Conservation (phyloP, 164 flowering plant species). For the Tinospora cordifolia region DNA sequence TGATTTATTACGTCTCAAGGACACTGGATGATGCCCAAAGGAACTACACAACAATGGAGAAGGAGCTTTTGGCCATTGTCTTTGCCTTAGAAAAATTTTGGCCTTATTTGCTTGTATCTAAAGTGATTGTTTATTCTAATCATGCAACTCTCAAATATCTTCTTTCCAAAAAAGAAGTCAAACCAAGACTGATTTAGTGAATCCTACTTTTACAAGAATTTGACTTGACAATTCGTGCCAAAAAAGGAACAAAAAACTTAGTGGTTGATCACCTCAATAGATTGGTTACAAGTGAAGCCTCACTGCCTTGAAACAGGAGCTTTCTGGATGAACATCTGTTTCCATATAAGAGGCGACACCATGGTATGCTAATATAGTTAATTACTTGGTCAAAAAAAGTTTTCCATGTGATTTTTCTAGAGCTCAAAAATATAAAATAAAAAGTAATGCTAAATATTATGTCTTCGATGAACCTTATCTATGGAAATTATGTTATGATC, state of each 20-base stretch:
- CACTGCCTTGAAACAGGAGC: too few species aligned
- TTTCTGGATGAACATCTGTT: too few species aligned
- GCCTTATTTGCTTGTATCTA: too few species aligned
- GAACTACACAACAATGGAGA: too few species aligned
- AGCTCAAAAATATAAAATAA: background rate
- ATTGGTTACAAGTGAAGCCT: background rate
- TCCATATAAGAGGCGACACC: background rate
- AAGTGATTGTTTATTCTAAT: background rate
- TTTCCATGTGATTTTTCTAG: background rate
- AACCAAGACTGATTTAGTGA: background rate
- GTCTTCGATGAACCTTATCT: background rate
- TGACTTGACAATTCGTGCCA: background rate
- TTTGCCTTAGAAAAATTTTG: too few species aligned
- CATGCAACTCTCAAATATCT: too few species aligned
- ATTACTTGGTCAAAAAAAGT: too few species aligned
- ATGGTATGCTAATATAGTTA: background rate
- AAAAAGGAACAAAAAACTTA: too few species aligned
- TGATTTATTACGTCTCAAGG: too few species aligned
- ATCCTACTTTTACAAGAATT: background rate
- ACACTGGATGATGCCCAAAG: too few species aligned
- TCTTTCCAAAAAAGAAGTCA: background rate
- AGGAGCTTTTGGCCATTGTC: too few species aligned
- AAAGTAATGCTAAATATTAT: background rate
- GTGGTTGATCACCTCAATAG: background rate
- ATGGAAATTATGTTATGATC: background rate